phyloP scores from a whole-genome alignment of 2,329 filamentous ascomycete species.

The Trichoderma arundinaceum region DNA sequence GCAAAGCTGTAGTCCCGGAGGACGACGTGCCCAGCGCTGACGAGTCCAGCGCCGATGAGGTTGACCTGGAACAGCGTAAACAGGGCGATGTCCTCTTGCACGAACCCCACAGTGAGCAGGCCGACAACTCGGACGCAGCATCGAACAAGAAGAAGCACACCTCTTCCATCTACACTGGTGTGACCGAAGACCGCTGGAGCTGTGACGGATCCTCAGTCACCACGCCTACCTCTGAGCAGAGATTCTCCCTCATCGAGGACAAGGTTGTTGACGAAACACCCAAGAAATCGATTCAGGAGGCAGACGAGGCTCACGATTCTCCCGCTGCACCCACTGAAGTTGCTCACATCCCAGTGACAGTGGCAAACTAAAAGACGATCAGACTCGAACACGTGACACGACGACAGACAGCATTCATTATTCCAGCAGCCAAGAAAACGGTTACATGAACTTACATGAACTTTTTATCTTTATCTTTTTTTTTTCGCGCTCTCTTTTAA shows the following conservation, averaged over 20 bases:
- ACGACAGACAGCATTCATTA: conserved; percentile 32
- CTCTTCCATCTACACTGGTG: conserved; percentile 48
- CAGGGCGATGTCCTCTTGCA: conserved; percentile 8
- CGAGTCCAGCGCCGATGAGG: conserved; percentile 2
- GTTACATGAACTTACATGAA: conserved; percentile 12
- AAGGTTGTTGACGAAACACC: conserved; percentile 43
- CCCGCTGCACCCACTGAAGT: conserved; percentile 19
- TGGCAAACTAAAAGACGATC: conserved; percentile 24
- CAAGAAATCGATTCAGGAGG: conserved; percentile 38
- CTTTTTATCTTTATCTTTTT: conserved; percentile 1
- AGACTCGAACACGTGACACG: conserved; percentile 29
- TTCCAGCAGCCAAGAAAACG: conserved; percentile 21
- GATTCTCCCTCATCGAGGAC: conserved; percentile 44
- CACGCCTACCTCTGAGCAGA: conserved; percentile 48
- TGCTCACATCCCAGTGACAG: conserved; percentile 9
- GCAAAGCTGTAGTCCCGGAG: background rate
- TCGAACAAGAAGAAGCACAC: conserved; percentile 45
- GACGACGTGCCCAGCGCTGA: background rate
- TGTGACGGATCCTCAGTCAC: conserved; percentile 47
- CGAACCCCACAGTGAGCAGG: conserved; percentile 35
- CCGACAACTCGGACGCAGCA: conserved; percentile 41
- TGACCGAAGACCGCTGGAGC: conserved; percentile 47
- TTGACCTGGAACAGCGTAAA: background rate
- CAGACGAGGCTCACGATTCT: conserved; percentile 26
- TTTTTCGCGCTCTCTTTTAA: conserved; percentile 7